Conservation (phyloP, 2,329 filamentous ascomycete genomes). For the Orbilia brochopaga region DNA sequence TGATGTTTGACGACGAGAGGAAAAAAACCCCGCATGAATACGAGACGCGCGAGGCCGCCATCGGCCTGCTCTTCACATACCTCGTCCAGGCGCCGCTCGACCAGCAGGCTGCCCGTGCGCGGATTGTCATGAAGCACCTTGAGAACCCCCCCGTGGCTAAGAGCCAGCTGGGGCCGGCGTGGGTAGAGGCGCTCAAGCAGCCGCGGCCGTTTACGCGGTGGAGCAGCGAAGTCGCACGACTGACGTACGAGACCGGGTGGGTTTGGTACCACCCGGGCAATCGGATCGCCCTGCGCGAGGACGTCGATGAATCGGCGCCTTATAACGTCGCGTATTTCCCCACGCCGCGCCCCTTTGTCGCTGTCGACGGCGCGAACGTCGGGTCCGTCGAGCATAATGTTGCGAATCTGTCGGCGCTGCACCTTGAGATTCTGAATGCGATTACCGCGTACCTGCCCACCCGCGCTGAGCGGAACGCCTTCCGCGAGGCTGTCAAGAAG, state of each 20-base stretch:
- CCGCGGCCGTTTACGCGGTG: conserved; percentile 37
- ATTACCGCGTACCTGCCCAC: conserved; percentile 81
- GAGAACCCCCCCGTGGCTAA: conserved; percentile 21
- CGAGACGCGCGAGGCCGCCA: conserved; percentile 86
- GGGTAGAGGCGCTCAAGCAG: conserved; percentile 36
- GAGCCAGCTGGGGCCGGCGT: conserved; percentile 19
- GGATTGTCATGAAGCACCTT: conserved; percentile 29
- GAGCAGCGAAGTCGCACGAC: conserved; percentile 30
- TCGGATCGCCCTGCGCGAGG: conserved; percentile 37
- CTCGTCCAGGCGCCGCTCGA: conserved; percentile 66
- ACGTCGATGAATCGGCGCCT: conserved; percentile 15
- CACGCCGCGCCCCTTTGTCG: conserved; percentile 32
- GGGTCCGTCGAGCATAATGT: conserved; percentile 99
- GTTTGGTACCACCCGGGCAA: conserved; percentile 49
- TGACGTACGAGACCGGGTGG: conserved; percentile 46
- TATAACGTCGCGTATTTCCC: conserved; percentile 44
- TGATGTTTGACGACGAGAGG: conserved; percentile 90
- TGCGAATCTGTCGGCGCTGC: conserved; percentile 91
- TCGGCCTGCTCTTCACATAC: conserved; percentile 74
- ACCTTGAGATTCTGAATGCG: conserved; percentile 90
- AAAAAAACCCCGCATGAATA: conserved; percentile 98
- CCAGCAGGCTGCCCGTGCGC: conserved; percentile 24
- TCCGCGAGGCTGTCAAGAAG: conserved; percentile 78
- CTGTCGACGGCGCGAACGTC: conserved; percentile 33
- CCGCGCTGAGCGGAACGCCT: conserved; percentile 71